A percentile compares a stretch with the other conserved stretches of the same genome.
Conservation (phyloP, 352 stramenopile genomes). For the Phytophthora cajani region DNA sequence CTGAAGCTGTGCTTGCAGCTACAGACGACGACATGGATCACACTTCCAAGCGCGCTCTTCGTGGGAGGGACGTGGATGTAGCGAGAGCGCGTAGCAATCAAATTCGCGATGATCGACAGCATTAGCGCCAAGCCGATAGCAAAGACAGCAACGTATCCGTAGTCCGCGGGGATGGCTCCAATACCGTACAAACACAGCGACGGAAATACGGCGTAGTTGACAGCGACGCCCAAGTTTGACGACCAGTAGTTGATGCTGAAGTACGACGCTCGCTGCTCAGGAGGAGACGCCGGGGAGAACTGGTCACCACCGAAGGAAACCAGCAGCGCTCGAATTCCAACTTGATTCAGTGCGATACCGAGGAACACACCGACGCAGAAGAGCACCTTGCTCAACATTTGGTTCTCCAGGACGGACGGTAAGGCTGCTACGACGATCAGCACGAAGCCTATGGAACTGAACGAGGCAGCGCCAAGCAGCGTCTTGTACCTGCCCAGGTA, state of each 20-base stretch:
- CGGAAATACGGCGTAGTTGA: slow-evolving; percentile 81
- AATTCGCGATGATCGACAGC: slow-evolving; percentile 34
- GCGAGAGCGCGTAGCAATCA: slow-evolving; percentile 43
- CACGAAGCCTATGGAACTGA: slow-evolving; percentile 55
- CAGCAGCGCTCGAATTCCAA: slow-evolving; percentile 58
- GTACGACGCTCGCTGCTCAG: slow-evolving; percentile 15
- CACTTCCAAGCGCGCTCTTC: slow-evolving; percentile 44
- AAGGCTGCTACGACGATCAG: slow-evolving; percentile 53
- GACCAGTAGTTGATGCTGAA: slow-evolving; percentile 57
- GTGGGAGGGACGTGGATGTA: slow-evolving; percentile 55
- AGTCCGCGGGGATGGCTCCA: slow-evolving; percentile 44
- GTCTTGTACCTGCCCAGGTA: slow-evolving; percentile 52
- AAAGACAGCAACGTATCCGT: slow-evolving; percentile 57
- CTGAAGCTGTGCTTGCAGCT: slow-evolving; percentile 33
- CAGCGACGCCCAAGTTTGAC: slow-evolving; percentile 72
- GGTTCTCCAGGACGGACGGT: slow-evolving; percentile 38
- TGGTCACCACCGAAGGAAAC: slow-evolving; percentile 55
- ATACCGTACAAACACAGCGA: slow-evolving; percentile 75
- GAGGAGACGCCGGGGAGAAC: slow-evolving; percentile 12
- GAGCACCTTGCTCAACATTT: slow-evolving; percentile 45
- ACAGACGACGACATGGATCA: slow-evolving; percentile 46
- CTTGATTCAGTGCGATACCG: slow-evolving; percentile 52
- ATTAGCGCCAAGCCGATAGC: slow-evolving; percentile 57
- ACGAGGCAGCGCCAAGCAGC: slow-evolving; percentile 23
- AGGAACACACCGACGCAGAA: slow-evolving; percentile 64